Base-by-base conservation (phyloP, 2,329 filamentous ascomycete species). In the Nothopassalora personata region DNA sequence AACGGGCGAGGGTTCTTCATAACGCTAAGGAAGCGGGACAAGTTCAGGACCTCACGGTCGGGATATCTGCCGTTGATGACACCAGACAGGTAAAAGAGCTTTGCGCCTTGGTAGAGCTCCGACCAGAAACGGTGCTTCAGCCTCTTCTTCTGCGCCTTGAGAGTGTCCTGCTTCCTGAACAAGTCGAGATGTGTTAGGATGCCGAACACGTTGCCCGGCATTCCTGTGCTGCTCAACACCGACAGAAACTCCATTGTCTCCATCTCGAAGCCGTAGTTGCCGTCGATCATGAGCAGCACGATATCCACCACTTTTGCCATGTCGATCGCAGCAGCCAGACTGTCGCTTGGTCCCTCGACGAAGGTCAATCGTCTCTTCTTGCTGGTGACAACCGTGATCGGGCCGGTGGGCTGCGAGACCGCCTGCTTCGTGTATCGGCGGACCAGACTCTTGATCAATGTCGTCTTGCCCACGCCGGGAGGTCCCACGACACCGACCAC, bases 161-260 rank as follows among this genome's bases (percentile, higher is more conserved):
- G 80, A 0, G 90, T 88, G 68, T 95, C 92, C 58, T 94, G 93
- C 71, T 97, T 97, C 71, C 87, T 85, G 80, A 99, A 99, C 13
- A 99, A 80, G 72, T 99, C 94, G 61, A 99, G 81, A 79, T 99
- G 95, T 15, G 94, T 97, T 48, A 99, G 82, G 58, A 99, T 92
- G 54, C 94, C 94, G 72, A 99, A 97, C 39, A 99, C 92, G 69
- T 99, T 99, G 65, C 94, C 93, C 0, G 95, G 94, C 93, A 99
- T 97, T 74, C 94, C 94, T 31, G 90, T 96, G 2, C 91, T 86
- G n/a, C 90, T 88, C 53, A 99, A 80, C 18, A 97, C 87, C 68
- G 97, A 97, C 71, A 99, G 79, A 62, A 99, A 99, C 76, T 99
- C 94, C 94, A 99, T 99, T 0, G 94, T 99, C 81, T 99, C 94